Conservation (phyloP, 495 filamentous ascomycete genomes). For the Penicillium simplicissimum region DNA sequence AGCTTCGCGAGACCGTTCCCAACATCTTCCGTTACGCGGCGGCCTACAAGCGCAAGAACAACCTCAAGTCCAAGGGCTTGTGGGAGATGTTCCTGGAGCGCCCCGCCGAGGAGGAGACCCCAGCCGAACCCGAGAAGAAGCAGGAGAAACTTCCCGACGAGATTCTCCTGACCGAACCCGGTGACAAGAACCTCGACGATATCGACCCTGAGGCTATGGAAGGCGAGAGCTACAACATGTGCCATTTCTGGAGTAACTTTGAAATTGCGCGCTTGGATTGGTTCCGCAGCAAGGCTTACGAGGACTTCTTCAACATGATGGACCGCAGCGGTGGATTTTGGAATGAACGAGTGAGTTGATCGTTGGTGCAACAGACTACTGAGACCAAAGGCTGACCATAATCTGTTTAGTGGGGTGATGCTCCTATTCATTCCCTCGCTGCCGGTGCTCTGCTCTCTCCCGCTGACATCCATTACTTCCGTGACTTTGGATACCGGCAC, state of each 20-base stretch:
- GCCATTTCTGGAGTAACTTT: slow-evolving; percentile 99
- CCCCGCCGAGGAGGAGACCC: slow-evolving; percentile 54
- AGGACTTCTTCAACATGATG: slow-evolving; percentile 99
- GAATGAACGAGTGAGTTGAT: slow-evolving; percentile 84
- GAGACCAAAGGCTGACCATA: slow-evolving; percentile 6
- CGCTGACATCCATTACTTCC: slow-evolving; percentile 95
- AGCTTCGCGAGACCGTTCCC: slow-evolving; percentile 95
- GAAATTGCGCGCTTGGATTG: slow-evolving; percentile 95
- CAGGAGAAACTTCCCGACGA: slow-evolving; percentile 76
- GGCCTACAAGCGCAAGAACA: slow-evolving; percentile 94
- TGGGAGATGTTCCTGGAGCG: slow-evolving; percentile 99
- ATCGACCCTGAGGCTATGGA: slow-evolving; percentile 95
- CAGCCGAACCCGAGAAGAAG: slow-evolving; percentile 62
- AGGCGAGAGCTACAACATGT: slow-evolving; percentile 99
- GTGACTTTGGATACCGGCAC: slow-evolving; percentile 97
- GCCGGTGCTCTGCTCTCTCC: slow-evolving; percentile 84
- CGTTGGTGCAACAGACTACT: not conserved
- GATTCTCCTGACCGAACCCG: slow-evolving; percentile 74
- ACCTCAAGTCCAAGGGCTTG: slow-evolving; percentile 84
- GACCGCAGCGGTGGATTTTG: slow-evolving; percentile 97
- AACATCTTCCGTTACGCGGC: slow-evolving; percentile 99
- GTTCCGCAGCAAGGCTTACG: slow-evolving; percentile 94
- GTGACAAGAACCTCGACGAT: slow-evolving; percentile 68
- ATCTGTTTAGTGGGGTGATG: slow-evolving; percentile 84
- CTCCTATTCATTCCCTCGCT: slow-evolving; percentile 96